Percentiles rank a stretch among this genome's conserved stretches.
Evolutionary conservation across 805 yeast genomes (phyloP).

Genomic region (Yarrowia hollandica): DNA sequence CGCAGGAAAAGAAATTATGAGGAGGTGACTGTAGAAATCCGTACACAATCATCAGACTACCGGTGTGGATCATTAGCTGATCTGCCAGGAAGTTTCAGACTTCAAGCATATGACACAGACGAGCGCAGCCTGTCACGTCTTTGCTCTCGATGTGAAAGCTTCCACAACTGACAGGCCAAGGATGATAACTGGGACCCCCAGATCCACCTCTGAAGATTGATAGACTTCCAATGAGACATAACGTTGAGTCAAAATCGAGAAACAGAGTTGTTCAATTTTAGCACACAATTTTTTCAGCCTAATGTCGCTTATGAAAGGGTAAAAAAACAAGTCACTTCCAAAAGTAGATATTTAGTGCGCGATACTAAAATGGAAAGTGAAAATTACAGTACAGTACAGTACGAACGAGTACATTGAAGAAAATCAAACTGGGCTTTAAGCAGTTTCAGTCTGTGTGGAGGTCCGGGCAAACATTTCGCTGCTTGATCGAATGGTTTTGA

Average conservation of each 20-base stretch:
- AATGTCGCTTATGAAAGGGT: not conserved
- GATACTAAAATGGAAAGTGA: too few species aligned
- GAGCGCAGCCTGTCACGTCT: too few species aligned
- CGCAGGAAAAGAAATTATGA: constrained; percentile 9
- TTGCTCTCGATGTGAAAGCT: not conserved
- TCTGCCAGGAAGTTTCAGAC: too few species aligned
- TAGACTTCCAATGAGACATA: not conserved
- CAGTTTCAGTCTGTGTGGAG: too few species aligned
- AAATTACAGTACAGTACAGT: not conserved
- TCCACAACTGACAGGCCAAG: not conserved
- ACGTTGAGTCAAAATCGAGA: constrained; percentile 7
- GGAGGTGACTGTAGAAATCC: not conserved
- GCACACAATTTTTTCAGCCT: constrained; percentile 11
- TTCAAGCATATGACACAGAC: too few species aligned
- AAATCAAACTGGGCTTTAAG: too few species aligned
- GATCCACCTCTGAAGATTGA: not conserved
- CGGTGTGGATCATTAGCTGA: too few species aligned
- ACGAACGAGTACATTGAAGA: too few species aligned
- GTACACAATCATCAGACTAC: too few species aligned
- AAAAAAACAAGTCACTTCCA: constrained; percentile 3
- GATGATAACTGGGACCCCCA: not conserved
- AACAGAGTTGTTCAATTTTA: constrained; percentile 1
- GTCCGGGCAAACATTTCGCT: too few species aligned
- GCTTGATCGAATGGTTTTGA: too few species aligned
- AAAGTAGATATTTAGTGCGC: constrained; percentile 7